Conservation (phyloP, 208 protist genomes). For the Herpetomonas samuelpessoai region DNA sequence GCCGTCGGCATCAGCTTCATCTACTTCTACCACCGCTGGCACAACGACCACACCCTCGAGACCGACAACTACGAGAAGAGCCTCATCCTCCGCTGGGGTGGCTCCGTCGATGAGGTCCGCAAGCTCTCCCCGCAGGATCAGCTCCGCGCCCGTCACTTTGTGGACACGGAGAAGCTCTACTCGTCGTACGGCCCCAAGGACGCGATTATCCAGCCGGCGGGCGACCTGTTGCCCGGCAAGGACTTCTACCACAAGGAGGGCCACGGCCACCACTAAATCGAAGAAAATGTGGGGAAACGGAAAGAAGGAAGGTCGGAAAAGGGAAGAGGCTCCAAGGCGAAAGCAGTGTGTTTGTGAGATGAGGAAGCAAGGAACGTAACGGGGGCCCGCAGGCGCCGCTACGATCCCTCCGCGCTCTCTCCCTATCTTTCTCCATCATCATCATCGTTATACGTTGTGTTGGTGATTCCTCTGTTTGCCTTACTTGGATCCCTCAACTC, state of each 20-base stretch:
- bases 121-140: slow-evolving; percentile 82
- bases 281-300: too few relatives aligned
- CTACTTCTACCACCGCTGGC: slow-evolving; percentile 87
- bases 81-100: slow-evolving; percentile 85
- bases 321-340: too few relatives aligned
- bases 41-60: slow-evolving; percentile 77
- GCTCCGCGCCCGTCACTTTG: slow-evolving; percentile 70
- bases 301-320: too few relatives aligned
- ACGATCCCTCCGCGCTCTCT: not conserved
- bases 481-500: not conserved
- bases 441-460: slow-evolving; percentile 3
- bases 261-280: not conserved
- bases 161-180: slow-evolving; percentile 84
- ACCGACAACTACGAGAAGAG: slow-evolving; percentile 73
- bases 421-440: slow-evolving; percentile 9
- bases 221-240: slow-evolving; percentile 74
- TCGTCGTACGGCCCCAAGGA: slow-evolving; percentile 86
- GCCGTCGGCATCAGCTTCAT: slow-evolving; percentile 63
- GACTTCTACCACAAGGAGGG: slow-evolving; percentile 58
- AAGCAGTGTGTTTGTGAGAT: slow-evolving; percentile 2
- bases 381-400: too few relatives aligned
- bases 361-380: too few relatives aligned
- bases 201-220: slow-evolving; percentile 66
- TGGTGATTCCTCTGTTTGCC: not conserved
- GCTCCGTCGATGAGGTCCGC: slow-evolving; percentile 76